These are phyloP conservation scores for Tanacetum coccineum DNA, from an alignment of 129 eudicot species.

Conservation along the genomic window DNA sequence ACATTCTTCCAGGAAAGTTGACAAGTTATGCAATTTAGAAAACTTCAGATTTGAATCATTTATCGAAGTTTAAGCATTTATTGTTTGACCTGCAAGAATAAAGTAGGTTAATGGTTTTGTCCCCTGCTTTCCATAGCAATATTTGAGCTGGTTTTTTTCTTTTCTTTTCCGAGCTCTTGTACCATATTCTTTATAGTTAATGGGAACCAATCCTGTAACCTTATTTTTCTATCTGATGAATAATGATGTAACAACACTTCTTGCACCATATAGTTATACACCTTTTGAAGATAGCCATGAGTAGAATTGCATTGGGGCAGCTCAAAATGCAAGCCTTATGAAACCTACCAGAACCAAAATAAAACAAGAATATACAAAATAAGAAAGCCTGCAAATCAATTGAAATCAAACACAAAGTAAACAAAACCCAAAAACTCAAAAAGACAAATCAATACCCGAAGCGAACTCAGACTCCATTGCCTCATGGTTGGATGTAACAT, in stretches of 20 bases:
- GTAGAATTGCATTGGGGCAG: too few species aligned
- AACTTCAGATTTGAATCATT: slow-evolving; percentile 9
- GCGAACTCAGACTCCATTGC: too few species aligned
- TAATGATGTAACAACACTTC: not conserved
- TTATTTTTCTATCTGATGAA: not conserved
- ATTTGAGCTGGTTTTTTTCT: not conserved
- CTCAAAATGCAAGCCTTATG: too few species aligned
- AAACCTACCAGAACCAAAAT: too few species aligned
- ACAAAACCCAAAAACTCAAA: too few species aligned
- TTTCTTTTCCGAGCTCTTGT: not conserved
- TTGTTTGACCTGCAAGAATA: not conserved
- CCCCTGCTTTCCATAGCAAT: not conserved
- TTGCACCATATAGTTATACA: too few species aligned
- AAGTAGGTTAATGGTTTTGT: not conserved
- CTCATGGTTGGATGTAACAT: too few species aligned
- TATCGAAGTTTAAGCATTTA: not conserved
- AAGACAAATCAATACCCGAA: too few species aligned
- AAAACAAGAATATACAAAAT: too few species aligned
- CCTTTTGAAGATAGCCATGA: too few species aligned
- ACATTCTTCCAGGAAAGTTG: slow-evolving; percentile 48
- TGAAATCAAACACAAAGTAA: too few species aligned
- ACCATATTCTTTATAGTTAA: not conserved
- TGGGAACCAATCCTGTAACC: not conserved
- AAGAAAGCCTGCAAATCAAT: too few species aligned
- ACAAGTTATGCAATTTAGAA: slow-evolving; percentile 20